These are phyloP conservation scores for Hygrophila difformis DNA, from an alignment of 257 asterid genomes.

Conservation along the genomic window DNA sequence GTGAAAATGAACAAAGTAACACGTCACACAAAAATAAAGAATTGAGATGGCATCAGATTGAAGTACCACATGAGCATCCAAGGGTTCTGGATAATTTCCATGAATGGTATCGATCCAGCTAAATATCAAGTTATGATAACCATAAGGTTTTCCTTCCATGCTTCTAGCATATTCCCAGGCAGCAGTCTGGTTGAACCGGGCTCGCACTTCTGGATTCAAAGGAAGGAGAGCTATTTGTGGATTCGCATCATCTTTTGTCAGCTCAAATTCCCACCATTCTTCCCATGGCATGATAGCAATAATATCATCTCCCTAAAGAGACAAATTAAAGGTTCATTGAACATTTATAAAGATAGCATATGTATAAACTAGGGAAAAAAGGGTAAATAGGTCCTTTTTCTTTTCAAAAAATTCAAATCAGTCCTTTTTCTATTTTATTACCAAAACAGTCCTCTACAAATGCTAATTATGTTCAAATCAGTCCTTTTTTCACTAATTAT, in stretches of 20 bases:
- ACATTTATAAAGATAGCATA: not conserved
- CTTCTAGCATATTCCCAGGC: slow-evolving; percentile 73
- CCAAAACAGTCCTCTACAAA: no score
- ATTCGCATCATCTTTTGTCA: slow-evolving; percentile 52
- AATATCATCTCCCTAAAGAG: slow-evolving; percentile 49
- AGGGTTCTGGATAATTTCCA: slow-evolving; percentile 62
- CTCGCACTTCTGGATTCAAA: slow-evolving; percentile 47
- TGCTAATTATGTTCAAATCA: no score
- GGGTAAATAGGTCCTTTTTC: no score
- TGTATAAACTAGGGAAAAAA: no score
- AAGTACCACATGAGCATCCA: slow-evolving; percentile 67
- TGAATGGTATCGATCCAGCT: slow-evolving; percentile 73
- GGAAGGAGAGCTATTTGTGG: slow-evolving; percentile 77
- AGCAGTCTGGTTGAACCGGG: slow-evolving; percentile 61
- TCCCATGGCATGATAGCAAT: slow-evolving; percentile 68
- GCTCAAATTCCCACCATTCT: slow-evolving; percentile 72
- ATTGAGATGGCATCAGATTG: not conserved
- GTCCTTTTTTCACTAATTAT: no score
- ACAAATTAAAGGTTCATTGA: not conserved
- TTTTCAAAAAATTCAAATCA: no score
- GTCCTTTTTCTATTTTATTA: no score
- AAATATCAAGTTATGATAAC: slow-evolving; percentile 67
- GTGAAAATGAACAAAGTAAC: no score
- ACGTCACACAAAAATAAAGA: slow-evolving; percentile 4
- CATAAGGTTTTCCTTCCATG: slow-evolving; percentile 60